Percentiles rank a stretch among this genome's conserved stretches.
These are phyloP conservation scores for Kluyveromyces nonfermentans DNA, from an alignment of 805 yeast genomes.

Conservation along the genomic window DNA sequence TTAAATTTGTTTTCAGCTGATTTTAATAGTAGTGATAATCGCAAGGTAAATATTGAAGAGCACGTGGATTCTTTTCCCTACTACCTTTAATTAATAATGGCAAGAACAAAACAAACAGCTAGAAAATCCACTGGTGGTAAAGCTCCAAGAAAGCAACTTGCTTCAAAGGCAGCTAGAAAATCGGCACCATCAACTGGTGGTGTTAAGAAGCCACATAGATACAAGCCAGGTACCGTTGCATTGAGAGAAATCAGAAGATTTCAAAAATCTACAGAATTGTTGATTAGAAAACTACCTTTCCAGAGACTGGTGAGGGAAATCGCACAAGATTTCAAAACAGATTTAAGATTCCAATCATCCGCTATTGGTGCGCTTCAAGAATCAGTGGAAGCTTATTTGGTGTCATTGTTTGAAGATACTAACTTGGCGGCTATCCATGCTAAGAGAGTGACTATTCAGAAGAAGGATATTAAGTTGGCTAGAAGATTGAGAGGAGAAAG, in stretches of 20 bases:
- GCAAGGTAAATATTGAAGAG: too few relatives aligned
- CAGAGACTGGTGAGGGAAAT: conserved; percentile 95
- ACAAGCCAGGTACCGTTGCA: conserved; percentile 96
- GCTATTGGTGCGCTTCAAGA: conserved; percentile 98
- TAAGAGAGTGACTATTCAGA: conserved; percentile 96
- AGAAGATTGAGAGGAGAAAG: conserved; percentile 97
- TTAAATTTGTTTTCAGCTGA: too few relatives aligned
- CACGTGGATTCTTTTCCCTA: too few relatives aligned
- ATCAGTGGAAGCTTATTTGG: conserved; percentile 97
- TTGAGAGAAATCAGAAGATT: conserved; percentile 95
- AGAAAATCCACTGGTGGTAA: conserved; percentile 95
- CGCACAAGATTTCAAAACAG: conserved; percentile 89
- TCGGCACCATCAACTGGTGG: conserved; percentile 90
- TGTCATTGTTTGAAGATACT: conserved; percentile 93
- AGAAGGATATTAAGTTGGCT: conserved; percentile 96
- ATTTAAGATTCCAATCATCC: conserved; percentile 92
- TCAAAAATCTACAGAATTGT: conserved; percentile 90
- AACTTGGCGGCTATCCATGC: conserved; percentile 98
- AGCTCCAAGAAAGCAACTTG: conserved; percentile 90
- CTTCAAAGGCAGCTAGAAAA: conserved; percentile 89
- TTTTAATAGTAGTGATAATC: too few relatives aligned
- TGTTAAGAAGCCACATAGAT: conserved; percentile 92
- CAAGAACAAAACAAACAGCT: conserved; percentile 91
- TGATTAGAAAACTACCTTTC: conserved; percentile 94
- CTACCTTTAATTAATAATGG: conserved; percentile 38